A percentile compares a stretch with the other conserved stretches of the same genome.
Conservation (phyloP, 108 stramenopile species). For the Fistulifera pelliculosa region DNA sequence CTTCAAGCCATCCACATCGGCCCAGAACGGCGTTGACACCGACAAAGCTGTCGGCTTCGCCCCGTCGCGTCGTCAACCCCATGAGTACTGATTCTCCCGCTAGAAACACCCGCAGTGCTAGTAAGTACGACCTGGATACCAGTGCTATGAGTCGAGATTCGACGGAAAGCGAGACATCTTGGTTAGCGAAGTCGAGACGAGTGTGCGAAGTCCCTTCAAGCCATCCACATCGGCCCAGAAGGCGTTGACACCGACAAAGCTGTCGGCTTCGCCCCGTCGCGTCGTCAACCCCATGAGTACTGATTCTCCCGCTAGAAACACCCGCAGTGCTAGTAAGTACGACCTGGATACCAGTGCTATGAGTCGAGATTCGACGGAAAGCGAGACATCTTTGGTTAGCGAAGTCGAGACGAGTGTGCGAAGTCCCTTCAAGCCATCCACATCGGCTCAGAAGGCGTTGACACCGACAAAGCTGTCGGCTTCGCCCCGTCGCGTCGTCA, state of each 20-base stretch:
- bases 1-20: neutral
- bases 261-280: slow-evolving; percentile 18
- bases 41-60: slow-evolving; percentile 20
- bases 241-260: slow-evolving; percentile 25
- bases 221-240: too few relatives aligned
- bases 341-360: neutral
- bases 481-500: slow-evolving; percentile 20
- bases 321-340: too few relatives aligned
- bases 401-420: too few relatives aligned
- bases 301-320: slow-evolving; percentile 21
- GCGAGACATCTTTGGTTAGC: too few relatives aligned
- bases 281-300: slow-evolving; percentile 15
- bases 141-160: too few relatives aligned
- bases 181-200: too few relatives aligned
- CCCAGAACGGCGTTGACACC: slow-evolving; percentile 16
- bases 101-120: slow-evolving; percentile 19
- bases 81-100: slow-evolving; percentile 14
- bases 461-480: slow-evolving; percentile 30
- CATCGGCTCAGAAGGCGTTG: too few relatives aligned
- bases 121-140: neutral
- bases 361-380: too few relatives aligned
- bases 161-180: too few relatives aligned
- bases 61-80: slow-evolving; percentile 23
- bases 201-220: too few relatives aligned
- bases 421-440: too few relatives aligned